A percentile compares a stretch with the other conserved stretches of the same genome.
Evolutionary conservation across 805 yeast genomes (phyloP).

Genomic region (Metschnikowia bowlesiae): DNA sequence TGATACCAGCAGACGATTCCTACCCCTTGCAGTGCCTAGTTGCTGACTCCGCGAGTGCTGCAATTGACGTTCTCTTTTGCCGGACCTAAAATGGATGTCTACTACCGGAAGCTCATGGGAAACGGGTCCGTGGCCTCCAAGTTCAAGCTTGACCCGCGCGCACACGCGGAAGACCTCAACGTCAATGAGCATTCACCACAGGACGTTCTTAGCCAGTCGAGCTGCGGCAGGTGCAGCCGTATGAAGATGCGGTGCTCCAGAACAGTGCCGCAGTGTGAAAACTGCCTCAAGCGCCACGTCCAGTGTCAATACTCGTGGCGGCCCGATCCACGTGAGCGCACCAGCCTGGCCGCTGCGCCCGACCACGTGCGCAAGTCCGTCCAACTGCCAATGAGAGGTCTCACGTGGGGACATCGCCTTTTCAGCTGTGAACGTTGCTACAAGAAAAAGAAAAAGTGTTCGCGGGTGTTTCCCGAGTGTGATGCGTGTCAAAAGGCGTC

Average conservation of each 20-base stretch:
- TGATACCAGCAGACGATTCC: too few relatives aligned
- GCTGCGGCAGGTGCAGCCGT: not conserved
- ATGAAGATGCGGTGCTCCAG: slow-evolving; percentile 3
- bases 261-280: not conserved
- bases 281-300: not conserved
- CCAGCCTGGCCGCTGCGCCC: not conserved
- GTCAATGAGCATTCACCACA: not conserved
- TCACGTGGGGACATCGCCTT: slow-evolving; percentile 17
- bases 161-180: not conserved
- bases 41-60: too few relatives aligned
- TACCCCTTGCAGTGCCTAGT: too few relatives aligned
- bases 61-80: not conserved
- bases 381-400: slow-evolving; percentile 20
- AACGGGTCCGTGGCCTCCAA: slow-evolving; percentile 37
- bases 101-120: slow-evolving; percentile 35
- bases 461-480: slow-evolving; percentile 36
- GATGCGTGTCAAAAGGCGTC: slow-evolving; percentile 33
- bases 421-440: slow-evolving; percentile 39
- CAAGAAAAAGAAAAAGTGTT: slow-evolving; percentile 40
- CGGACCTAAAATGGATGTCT: slow-evolving; percentile 26
- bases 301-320: not conserved
- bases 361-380: not conserved
- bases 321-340: not conserved
- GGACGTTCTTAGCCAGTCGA: not conserved
- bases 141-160: slow-evolving; percentile 23